phyloP scores from a whole-genome alignment of 495 filamentous ascomycete genomes.

The Haplographium delicatum region DNA sequence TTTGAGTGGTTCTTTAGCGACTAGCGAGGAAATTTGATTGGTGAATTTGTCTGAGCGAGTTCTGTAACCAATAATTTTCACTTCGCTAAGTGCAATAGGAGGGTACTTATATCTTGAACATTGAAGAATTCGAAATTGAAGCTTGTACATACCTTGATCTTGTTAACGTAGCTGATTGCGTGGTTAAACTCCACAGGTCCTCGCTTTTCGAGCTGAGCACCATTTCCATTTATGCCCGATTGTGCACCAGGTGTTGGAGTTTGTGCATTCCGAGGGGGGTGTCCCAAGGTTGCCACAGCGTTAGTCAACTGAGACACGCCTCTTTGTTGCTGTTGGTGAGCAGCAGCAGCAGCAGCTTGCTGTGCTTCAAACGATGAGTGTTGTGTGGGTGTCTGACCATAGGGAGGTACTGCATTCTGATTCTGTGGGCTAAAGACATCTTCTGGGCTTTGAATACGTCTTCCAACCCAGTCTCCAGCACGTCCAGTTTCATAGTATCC shows the following conservation, averaged over 20 bases:
- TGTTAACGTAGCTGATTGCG: constrained; percentile 99
- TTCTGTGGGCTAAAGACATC: constrained; percentile 46
- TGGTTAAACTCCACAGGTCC: constrained; percentile 99
- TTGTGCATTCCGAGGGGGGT: constrained; percentile 28
- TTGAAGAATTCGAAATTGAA: not conserved
- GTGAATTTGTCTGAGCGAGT: too few relatives aligned
- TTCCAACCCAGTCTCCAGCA: constrained; percentile 41
- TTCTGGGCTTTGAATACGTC: constrained; percentile 51
- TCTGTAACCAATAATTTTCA: too few relatives aligned
- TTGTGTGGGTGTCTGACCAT: constrained; percentile 36
- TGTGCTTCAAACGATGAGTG: constrained; percentile 42
- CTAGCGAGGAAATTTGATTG: too few relatives aligned
- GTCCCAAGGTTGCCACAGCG: constrained; percentile 50
- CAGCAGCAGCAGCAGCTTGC: constrained; percentile 42
- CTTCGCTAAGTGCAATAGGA: constrained; percentile 1
- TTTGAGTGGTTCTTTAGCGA: too few relatives aligned
- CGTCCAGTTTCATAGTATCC: constrained; percentile 37
- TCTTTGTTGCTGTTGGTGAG: constrained; percentile 74
- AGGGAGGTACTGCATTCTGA: constrained; percentile 40
- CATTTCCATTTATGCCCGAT: constrained; percentile 34
- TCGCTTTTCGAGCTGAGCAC: constrained; percentile 70
- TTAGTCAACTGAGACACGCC: constrained; percentile 76
- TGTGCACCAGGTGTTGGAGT: constrained; percentile 46
- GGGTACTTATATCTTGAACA: too few relatives aligned
- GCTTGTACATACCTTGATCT: constrained; percentile 74